phyloP scores from a whole-genome alignment of 768 basidiomycete genomes.

The Kwoniella europaea region DNA sequence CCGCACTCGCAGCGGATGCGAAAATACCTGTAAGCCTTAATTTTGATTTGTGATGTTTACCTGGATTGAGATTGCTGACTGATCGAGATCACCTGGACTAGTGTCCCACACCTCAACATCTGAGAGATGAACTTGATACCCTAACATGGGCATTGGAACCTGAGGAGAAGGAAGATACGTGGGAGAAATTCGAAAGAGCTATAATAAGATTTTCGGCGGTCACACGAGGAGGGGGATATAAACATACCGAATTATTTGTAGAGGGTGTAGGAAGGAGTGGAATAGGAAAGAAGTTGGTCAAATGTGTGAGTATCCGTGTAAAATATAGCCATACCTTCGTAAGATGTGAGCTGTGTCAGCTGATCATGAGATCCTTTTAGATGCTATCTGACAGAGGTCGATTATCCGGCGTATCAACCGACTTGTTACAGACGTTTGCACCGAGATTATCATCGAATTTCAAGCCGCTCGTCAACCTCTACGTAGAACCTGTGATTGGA shows the following conservation, averaged over 20 bases:
- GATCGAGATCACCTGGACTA: slow-evolving; percentile 19
- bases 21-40: slow-evolving; percentile 48
- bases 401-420: slow-evolving; percentile 54
- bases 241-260: slow-evolving; percentile 47
- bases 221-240: slow-evolving; percentile 59
- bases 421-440: slow-evolving; percentile 58
- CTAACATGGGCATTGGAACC: slow-evolving; percentile 49
- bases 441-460: slow-evolving; percentile 57
- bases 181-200: slow-evolving; percentile 60
- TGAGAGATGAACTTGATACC: slow-evolving; percentile 54
- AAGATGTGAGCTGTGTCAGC: not conserved
- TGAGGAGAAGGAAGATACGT: slow-evolving; percentile 60
- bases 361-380: slow-evolving; percentile 21
- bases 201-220: slow-evolving; percentile 60
- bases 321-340: not conserved
- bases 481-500: slow-evolving; percentile 57
- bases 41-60: not conserved
- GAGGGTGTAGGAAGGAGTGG: slow-evolving; percentile 54
- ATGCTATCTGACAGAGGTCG: slow-evolving; percentile 57
- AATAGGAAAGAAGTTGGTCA: slow-evolving; percentile 47
- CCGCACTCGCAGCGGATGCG: slow-evolving; percentile 42
- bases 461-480: slow-evolving; percentile 57
- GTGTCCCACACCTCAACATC: slow-evolving; percentile 54
- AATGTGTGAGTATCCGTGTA: slow-evolving; percentile 48
- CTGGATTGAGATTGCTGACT: not conserved